Percentiles rank a stretch among this genome's conserved stretches.
Conservation (phyloP, 805 yeast species). For the Cyberlindnera galapagoensis region DNA sequence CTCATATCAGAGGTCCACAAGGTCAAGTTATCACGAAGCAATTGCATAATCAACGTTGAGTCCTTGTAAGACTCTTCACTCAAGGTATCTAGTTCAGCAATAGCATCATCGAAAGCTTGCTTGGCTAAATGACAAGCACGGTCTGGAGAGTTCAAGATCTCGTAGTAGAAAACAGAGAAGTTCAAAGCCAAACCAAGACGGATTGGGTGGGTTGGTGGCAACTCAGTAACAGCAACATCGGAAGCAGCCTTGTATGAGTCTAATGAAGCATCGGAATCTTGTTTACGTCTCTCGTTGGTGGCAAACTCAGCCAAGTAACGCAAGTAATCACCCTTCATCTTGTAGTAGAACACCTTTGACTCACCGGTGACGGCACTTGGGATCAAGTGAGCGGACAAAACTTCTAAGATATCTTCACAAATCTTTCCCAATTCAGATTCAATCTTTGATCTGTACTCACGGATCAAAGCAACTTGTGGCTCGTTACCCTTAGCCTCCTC, state of each 20-base stretch:
- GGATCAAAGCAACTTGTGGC: slow-evolving; percentile 80
- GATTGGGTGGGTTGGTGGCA: slow-evolving; percentile 98
- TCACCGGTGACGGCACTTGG: slow-evolving; percentile 95
- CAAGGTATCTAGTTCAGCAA: slow-evolving; percentile 95
- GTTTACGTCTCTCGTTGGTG: slow-evolving; percentile 83
- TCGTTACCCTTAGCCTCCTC: slow-evolving; percentile 96
- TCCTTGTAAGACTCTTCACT: slow-evolving; percentile 98
- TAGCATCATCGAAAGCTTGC: slow-evolving; percentile 98
- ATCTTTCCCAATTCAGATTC: slow-evolving; percentile 89
- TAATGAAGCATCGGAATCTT: slow-evolving; percentile 85
- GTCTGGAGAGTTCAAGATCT: slow-evolving; percentile 96
- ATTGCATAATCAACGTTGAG: slow-evolving; percentile 97
- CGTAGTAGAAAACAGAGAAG: slow-evolving; percentile 97
- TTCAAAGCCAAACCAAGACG: slow-evolving; percentile 96
- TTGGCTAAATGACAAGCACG: slow-evolving; percentile 98
- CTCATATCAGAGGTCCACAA: slow-evolving; percentile 96
- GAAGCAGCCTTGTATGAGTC: slow-evolving; percentile 95
- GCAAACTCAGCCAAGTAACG: slow-evolving; percentile 98
- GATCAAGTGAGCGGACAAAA: slow-evolving; percentile 82
- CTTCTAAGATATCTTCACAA: slow-evolving; percentile 88
- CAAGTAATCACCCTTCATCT: slow-evolving; percentile 99
- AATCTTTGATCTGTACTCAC: slow-evolving; percentile 91
- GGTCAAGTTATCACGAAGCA: slow-evolving; percentile 95
- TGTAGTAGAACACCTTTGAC: slow-evolving; percentile 95
- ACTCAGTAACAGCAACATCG: slow-evolving; percentile 92